phyloP scores from a whole-genome alignment of 768 basidiomycete genomes.

The Termitomyces sp. region DNA sequence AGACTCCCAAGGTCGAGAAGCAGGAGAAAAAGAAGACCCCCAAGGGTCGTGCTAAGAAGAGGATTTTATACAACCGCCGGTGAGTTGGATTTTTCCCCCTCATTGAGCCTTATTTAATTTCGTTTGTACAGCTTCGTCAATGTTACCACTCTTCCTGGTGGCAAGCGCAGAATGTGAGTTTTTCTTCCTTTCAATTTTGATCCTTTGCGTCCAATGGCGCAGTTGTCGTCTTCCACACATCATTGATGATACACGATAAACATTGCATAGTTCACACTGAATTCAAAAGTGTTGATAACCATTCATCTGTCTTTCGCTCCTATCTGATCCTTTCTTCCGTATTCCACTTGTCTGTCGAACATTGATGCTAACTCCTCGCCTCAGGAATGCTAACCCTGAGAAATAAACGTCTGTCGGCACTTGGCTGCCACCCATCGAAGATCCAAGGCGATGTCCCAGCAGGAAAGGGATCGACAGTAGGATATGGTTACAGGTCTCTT shows the following conservation, averaged over 20 bases:
- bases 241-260: constrained; percentile 52
- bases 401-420: constrained; percentile 33
- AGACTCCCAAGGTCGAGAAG: constrained; percentile 96
- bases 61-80: constrained; percentile 15
- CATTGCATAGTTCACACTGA: constrained; percentile 98
- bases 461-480: neutral
- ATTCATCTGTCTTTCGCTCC: constrained; percentile 99
- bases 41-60: constrained; percentile 97
- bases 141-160: constrained; percentile 84
- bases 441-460: too few relatives aligned
- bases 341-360: constrained; percentile 4
- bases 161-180: constrained; percentile 93
- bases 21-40: constrained; percentile 99
- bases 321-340: constrained; percentile 67
- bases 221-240: neutral
- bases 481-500: constrained; percentile 1
- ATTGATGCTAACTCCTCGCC: constrained; percentile 18
- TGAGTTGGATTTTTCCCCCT: neutral
- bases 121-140: constrained; percentile 74
- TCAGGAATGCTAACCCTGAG: constrained; percentile 66
- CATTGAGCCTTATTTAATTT: constrained; percentile 53
- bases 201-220: neutral
- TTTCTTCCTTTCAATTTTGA: neutral
- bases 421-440: neutral
- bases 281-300: constrained; percentile 73